Evolutionary conservation across 2,329 filamentous ascomycete species (phyloP).

Genomic region (Reticulascus tulasneorum): DNA sequence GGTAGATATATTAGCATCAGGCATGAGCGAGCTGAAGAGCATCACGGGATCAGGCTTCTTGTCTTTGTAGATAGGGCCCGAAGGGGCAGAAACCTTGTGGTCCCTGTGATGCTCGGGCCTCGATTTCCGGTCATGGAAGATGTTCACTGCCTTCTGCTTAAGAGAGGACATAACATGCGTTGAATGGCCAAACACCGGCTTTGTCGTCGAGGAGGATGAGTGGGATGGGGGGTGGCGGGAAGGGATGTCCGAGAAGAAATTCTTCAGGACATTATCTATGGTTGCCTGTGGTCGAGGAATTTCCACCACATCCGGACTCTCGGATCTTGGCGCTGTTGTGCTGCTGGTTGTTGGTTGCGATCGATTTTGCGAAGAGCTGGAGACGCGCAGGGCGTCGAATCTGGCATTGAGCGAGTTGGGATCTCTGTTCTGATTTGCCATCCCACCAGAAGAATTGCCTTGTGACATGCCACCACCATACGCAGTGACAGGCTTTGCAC

Average conservation of each 20-base stretch:
- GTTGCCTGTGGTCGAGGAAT: conserved; percentile 8
- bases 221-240: conserved; percentile 10
- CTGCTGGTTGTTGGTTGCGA: conserved; percentile 3
- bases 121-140: conserved; percentile 51
- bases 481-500: too few relatives aligned
- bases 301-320: conserved; percentile 12
- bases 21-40: conserved; percentile 42
- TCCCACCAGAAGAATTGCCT: too few relatives aligned
- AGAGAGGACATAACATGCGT: conserved; percentile 44
- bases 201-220: conserved; percentile 13
- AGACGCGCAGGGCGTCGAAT: conserved; percentile 14
- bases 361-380: conserved; percentile 1
- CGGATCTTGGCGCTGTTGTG: conserved; percentile 1
- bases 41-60: conserved; percentile 42
- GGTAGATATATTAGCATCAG: conserved; percentile 21
- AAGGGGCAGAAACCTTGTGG: conserved; percentile 43
- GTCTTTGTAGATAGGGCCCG: conserved; percentile 42
- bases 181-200: conserved; percentile 32
- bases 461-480: too few relatives aligned
- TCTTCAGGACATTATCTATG: conserved; percentile 13
- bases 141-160: conserved; percentile 50
- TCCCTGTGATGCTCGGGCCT: conserved; percentile 56
- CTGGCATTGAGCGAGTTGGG: conserved; percentile 11
- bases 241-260: conserved; percentile 13
- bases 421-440: too few relatives aligned